Conservation (phyloP, 2,329 filamentous ascomycete species). For the Aspergillus oerlinghausenensis region DNA sequence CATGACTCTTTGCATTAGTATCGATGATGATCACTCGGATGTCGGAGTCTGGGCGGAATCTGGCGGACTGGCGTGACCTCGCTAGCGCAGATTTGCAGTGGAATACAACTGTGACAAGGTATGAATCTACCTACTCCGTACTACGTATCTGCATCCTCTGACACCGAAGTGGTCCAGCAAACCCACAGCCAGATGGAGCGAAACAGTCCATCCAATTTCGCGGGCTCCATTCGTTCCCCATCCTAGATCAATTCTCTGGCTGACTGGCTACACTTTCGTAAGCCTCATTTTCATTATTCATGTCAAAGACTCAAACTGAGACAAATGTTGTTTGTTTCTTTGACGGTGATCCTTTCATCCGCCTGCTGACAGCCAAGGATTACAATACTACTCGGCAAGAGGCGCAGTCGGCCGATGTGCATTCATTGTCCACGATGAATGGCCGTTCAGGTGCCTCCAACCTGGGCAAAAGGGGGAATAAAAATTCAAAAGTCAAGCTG, state of each 20-base stretch:
- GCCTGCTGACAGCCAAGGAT: neutral
- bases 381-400: neutral
- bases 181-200: neutral
- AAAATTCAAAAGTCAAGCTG: neutral
- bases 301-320: neutral
- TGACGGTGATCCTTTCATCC: neutral
- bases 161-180: neutral
- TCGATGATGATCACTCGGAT: neutral
- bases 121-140: too few species aligned
- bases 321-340: neutral
- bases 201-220: constrained; percentile 8
- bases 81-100: neutral
- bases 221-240: constrained; percentile 9
- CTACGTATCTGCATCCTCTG: neutral
- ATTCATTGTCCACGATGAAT: neutral
- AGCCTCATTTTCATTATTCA: neutral
- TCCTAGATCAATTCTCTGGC: constrained; percentile 1
- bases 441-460: neutral
- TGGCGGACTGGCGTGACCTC: too few species aligned
- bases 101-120: neutral
- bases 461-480: too few species aligned
- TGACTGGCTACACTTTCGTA: neutral
- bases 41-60: neutral
- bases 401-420: too few species aligned
- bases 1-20: neutral